phyloP scores from a whole-genome alignment of 1,284 basidiomycete genomes.

The Rhodotorula sp. region DNA sequence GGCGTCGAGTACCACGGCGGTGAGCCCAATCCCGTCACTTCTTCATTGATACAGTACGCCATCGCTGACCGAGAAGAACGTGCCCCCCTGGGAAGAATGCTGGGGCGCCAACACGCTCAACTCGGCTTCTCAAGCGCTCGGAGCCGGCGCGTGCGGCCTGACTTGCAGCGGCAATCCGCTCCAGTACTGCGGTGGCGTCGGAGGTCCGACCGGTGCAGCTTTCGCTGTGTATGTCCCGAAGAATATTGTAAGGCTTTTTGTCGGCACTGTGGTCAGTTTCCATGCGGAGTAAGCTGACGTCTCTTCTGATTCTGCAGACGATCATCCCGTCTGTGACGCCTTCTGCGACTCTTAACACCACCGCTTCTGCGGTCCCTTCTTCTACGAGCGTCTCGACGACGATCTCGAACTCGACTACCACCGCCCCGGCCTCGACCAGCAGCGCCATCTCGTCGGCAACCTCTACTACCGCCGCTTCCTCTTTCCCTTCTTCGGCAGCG shows the following conservation, averaged over 20 bases:
- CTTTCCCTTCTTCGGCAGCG: not conserved
- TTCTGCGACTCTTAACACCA: not conserved
- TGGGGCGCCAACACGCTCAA: slow-evolving; percentile 32
- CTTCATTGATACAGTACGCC: not conserved
- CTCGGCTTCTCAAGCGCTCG: slow-evolving; percentile 4
- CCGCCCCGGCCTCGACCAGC: too few species aligned
- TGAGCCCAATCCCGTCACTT: not conserved
- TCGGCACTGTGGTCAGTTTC: not conserved
- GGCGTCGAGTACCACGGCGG: slow-evolving; percentile 26
- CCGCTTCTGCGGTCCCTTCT: too few species aligned
- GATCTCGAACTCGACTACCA: too few species aligned
- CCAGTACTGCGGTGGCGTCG: slow-evolving; percentile 28
- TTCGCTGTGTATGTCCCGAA: slow-evolving; percentile 12
- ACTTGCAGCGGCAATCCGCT: slow-evolving; percentile 22
- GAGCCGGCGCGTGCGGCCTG: slow-evolving; percentile 11
- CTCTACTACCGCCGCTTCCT: not conserved
- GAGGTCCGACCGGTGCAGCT: slow-evolving; percentile 6
- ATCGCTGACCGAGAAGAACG: not conserved
- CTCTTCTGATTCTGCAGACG: not conserved
- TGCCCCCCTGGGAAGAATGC: slow-evolving; percentile 7
- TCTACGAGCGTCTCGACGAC: too few species aligned
- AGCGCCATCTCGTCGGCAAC: too few species aligned
- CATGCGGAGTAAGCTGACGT: not conserved
- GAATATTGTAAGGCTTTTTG: too few species aligned
- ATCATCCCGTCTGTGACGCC: not conserved